Evolutionary conservation across 768 basidiomycete genomes (phyloP).

Genomic region (Hemileccinum rubropunctum): DNA sequence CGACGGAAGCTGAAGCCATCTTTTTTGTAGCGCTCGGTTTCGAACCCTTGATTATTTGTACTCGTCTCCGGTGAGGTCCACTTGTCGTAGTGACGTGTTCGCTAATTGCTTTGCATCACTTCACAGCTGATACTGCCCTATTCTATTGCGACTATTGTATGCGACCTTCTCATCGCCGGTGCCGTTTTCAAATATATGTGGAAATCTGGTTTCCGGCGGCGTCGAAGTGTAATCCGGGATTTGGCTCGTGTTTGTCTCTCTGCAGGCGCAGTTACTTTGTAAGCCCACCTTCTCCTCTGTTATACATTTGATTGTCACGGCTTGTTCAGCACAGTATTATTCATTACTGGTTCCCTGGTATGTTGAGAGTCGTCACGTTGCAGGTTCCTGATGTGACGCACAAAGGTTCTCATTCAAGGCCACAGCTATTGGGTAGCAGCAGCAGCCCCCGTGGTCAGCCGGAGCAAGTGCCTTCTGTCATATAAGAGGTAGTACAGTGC

Average conservation of each 20-base stretch:
- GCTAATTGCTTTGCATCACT: neutral
- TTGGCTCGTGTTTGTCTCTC: slow-evolving; percentile 11
- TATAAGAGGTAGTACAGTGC: too few relatives aligned
- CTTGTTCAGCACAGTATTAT: neutral
- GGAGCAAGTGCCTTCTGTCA: neutral
- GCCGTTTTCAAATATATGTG: slow-evolving; percentile 16
- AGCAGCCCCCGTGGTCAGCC: neutral
- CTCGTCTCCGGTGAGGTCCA: neutral
- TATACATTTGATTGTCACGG: neutral
- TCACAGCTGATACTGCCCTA: neutral
- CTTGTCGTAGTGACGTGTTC: too few relatives aligned
- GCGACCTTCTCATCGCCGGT: slow-evolving; percentile 5
- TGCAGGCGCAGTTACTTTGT: slow-evolving; percentile 16
- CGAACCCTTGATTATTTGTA: neutral
- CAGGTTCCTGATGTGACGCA: neutral
- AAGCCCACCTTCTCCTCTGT: neutral
- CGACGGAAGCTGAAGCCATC: neutral
- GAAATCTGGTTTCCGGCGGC: slow-evolving; percentile 10
- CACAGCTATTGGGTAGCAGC: neutral
- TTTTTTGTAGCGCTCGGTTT: neutral
- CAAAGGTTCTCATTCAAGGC: slow-evolving; percentile 5
- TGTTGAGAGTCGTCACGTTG: neutral
- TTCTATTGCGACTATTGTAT: neutral
- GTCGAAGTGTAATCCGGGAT: slow-evolving; percentile 4
- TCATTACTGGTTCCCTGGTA: slow-evolving; percentile 2